Evolutionary conservation across 1,139 yeast species (phyloP).

Genomic region (Trichomonascaceae sp.): DNA sequence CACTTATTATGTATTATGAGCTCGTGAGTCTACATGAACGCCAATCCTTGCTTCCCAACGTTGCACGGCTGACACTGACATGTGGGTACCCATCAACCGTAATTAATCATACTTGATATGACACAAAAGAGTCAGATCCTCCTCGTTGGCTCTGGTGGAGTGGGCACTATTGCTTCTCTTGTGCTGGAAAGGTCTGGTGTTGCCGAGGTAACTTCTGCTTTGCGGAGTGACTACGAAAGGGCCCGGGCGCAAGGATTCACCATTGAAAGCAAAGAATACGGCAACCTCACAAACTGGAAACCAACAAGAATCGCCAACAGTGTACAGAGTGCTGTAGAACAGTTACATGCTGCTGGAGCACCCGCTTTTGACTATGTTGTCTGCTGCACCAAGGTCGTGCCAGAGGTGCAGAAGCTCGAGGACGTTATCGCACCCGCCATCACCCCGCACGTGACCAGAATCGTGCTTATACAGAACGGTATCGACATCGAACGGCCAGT

Average conservation of each 20-base stretch:
- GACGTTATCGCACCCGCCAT: constrained; percentile 48
- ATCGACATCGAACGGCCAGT: constrained; percentile 56
- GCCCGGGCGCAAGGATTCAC: constrained; percentile 42
- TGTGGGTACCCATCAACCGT: too few relatives aligned
- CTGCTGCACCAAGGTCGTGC: constrained; percentile 60
- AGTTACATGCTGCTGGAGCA: constrained; percentile 22
- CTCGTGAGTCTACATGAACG: too few relatives aligned
- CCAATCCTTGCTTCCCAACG: too few relatives aligned
- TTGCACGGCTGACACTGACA: too few relatives aligned
- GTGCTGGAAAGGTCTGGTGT: constrained; percentile 37
- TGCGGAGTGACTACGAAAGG: constrained; percentile 51
- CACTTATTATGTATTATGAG: too few relatives aligned
- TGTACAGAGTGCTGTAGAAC: constrained; percentile 33
- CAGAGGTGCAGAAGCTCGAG: constrained; percentile 49
- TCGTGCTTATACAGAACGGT: constrained; percentile 63
- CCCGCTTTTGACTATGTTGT: constrained; percentile 57
- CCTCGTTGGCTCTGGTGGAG: constrained; percentile 62
- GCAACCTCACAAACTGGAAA: constrained; percentile 37
- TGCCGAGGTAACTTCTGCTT: constrained; percentile 45
- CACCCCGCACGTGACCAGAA: constrained; percentile 33
- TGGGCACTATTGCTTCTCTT: constrained; percentile 57
- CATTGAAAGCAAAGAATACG: constrained; percentile 50
- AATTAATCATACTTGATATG: too few relatives aligned
- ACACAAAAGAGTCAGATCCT: constrained; percentile 19
- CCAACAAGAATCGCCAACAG: constrained; percentile 30